Evolutionary conservation across 345 rosid genomes (phyloP), one percentile per base, ranked within the genome.

Genomic region (Pistacia atlantica): DNA sequence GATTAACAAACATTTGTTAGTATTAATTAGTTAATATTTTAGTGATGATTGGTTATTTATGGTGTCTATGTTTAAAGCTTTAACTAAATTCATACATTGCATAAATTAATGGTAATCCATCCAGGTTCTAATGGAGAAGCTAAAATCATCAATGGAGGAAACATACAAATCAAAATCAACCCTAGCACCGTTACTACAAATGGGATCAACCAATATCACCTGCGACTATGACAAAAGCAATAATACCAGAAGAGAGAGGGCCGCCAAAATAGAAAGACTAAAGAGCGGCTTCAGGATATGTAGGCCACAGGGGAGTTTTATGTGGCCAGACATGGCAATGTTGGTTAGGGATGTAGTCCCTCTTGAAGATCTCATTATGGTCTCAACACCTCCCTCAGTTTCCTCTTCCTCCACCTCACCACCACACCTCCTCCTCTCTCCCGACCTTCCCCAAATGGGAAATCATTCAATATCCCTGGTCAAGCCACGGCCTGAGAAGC

Each of bases 241-340:
- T 75, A 22, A 69, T 64, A 68, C 35, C 72, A 38, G 92, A 84
- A 81, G 86, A 80, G 73, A 89, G 76, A 52, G n/a, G n/a, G 87
- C 87, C 54, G 79, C 86, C 51, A 83, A 81, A 81, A 81, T 82
- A 75, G 78, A 87, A 72, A 82, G 97, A 83, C 86, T 88, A 77
- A 93, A 84, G 83, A 89, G 89, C 72, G 97, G 93, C 64, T 93
- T 96, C 87, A 88, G 86, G 77, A 82, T 93, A 77, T 96, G 97
- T 88, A 92, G 81, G 79, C 98, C 98, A 17, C 86, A 83, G 61
- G 95, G 90, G 69, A 88, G 82, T 69, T 92, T 90, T 83, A 80
- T 90, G 74, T 93, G 95, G 97, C 97, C 98, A 42, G 83, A 80
- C 84, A 82, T 77, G 83, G 72, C 78, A 9, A 5, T 77, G 3